These are phyloP conservation scores for Kondoa subrosea DNA, from an alignment of 768 basidiomycete species.

Conservation along the genomic window DNA sequence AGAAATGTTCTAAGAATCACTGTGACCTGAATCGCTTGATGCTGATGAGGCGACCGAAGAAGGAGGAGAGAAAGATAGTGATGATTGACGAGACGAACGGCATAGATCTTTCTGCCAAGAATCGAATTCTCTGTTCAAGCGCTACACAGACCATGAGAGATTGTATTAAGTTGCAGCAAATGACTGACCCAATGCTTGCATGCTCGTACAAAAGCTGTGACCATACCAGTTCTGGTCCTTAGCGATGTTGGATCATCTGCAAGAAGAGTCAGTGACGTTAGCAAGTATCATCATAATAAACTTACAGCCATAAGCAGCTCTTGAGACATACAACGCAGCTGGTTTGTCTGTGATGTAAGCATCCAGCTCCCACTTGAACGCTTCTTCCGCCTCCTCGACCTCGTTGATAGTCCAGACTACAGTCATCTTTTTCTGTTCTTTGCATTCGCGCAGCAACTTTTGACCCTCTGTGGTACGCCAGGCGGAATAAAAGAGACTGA, in stretches of 20 bases:
- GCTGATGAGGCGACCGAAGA: neutral
- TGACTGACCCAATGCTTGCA: neutral
- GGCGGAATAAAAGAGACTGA: constrained; percentile 30
- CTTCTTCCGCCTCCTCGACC: constrained; percentile 29
- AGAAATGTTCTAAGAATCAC: no score
- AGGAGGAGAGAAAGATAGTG: neutral
- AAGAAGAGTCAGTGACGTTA: neutral
- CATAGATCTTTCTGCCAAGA: neutral
- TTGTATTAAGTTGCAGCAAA: no score
- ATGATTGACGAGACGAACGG: neutral
- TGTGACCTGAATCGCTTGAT: no score
- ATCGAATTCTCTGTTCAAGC: neutral
- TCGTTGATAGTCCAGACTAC: constrained; percentile 34
- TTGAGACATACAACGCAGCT: neutral
- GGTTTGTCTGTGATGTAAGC: constrained; percentile 32
- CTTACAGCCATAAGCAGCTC: neutral
- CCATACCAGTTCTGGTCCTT: neutral
- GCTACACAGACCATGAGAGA: no score
- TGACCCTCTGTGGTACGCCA: constrained; percentile 30
- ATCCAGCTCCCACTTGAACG: constrained; percentile 31
- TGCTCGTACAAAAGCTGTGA: neutral
- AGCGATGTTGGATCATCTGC: neutral
- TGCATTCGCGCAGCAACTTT: constrained; percentile 30
- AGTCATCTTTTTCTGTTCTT: constrained; percentile 29
- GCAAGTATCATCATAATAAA: neutral